Evolutionary conservation across 1,284 basidiomycete genomes (phyloP), one percentile per base, ranked within the genome.

Genomic region (Trichosporon ovoides): DNA sequence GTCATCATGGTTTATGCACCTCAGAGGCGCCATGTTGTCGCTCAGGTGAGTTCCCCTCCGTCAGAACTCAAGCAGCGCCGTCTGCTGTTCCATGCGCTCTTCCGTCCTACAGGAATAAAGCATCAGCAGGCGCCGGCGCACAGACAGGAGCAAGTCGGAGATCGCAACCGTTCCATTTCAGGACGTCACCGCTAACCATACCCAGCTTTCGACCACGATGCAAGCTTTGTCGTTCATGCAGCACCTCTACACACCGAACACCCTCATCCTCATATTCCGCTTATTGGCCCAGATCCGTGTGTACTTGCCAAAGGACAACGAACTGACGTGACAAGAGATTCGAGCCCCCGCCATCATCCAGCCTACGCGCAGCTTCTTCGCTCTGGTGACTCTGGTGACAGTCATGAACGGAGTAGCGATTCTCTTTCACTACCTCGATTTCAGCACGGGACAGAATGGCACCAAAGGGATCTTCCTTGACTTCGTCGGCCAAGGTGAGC

Each of bases 401-500:
- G 20, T 57, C 1, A 60, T 71, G 51, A 77, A 75, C 53, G 18
- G 63, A 16, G 63, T 63, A 13, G 70, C 68, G 7, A 63, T 48
- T 1, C 58, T 71, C 14, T 61, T 77, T 13, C 75, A 77, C 53
- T 22, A 72, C 11, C 55, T 75, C 14, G 73, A 74, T 52, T 68
- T 70, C 56, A 56, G 56, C 7, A 59, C 62, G 2, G 70, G 67
- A 1, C 60, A 64, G 63, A 65, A 66, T 54, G 67, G 66, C 11
- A 65, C 65, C 7, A 72, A 70, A 50, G 69, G 71, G 2, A 14
- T 75, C 34, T 59, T 77, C 19, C 61, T 77, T 28, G 75, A 77
- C 53, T 77, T 77, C 53, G 68, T 75, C 2, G 75, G 75, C 3
- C 70, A 75, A 54, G 60, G 74, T 75, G 59, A 54, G 71, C 69